Evolutionary conservation across 805 yeast genomes (phyloP).

Genomic region (Groenewaldozyma tartarivorans): DNA sequence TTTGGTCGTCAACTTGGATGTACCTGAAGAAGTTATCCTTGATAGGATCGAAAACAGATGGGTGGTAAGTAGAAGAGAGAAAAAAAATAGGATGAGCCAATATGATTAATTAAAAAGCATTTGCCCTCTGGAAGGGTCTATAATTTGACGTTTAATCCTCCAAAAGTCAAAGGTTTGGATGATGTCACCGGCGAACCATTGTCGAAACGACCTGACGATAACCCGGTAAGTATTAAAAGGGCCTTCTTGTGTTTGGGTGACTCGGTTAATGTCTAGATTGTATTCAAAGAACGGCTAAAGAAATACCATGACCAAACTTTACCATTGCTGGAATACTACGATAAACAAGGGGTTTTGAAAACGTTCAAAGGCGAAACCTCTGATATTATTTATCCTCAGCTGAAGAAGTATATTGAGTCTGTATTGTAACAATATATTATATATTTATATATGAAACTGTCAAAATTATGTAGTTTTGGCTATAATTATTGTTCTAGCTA

Average conservation of each 20-base stretch:
- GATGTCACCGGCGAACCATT: slow-evolving; percentile 87
- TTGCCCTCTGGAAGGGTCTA: slow-evolving; percentile 77
- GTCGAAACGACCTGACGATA: slow-evolving; percentile 74
- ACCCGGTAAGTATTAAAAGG: slow-evolving; percentile 29
- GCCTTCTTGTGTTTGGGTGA: neutral
- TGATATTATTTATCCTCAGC: slow-evolving; percentile 72
- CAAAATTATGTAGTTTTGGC: too few species aligned
- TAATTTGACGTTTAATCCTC: slow-evolving; percentile 82
- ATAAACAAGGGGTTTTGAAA: slow-evolving; percentile 38
- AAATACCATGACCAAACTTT: slow-evolving; percentile 47
- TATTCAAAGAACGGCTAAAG: slow-evolving; percentile 58
- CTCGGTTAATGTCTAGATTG: slow-evolving; percentile 28
- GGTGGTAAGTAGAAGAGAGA: slow-evolving; percentile 32
- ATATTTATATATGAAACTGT: neutral
- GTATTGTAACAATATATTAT: neutral
- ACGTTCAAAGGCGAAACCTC: slow-evolving; percentile 70
- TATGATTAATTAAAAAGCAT: slow-evolving; percentile 32
- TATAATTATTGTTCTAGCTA: too few species aligned
- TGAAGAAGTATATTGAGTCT: slow-evolving; percentile 25
- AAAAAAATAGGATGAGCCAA: neutral
- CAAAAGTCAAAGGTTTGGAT: slow-evolving; percentile 69
- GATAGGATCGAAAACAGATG: slow-evolving; percentile 77
- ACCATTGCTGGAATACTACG: slow-evolving; percentile 61
- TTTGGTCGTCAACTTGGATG: slow-evolving; percentile 76
- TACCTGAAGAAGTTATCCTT: slow-evolving; percentile 74